phyloP scores from a whole-genome alignment of 768 basidiomycete genomes.

The Mycena sanguinolenta region DNA sequence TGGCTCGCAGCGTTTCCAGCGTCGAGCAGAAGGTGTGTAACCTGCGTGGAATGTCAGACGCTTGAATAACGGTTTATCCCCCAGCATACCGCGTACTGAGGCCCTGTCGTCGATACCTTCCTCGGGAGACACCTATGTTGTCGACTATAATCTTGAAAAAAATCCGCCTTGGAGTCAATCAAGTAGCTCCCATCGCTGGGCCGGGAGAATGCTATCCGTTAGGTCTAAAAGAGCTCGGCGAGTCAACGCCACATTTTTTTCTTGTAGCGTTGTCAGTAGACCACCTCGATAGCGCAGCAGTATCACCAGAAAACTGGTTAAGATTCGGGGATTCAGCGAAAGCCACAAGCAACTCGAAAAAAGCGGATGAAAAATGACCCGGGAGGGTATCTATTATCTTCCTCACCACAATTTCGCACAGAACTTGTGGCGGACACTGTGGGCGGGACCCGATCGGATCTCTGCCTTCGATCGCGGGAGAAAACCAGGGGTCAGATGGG shows the following conservation, averaged over 20 bases:
- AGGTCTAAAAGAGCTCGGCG: not conserved
- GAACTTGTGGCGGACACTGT: slow-evolving; percentile 19
- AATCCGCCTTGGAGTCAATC: too few relatives aligned
- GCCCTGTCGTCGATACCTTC: not conserved
- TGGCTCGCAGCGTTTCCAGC: not conserved
- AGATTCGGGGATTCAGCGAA: not conserved
- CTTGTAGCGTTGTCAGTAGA: not conserved
- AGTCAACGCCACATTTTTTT: not conserved
- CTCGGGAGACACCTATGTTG: not conserved
- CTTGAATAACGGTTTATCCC: not conserved
- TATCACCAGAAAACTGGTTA: not conserved
- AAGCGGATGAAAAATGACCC: not conserved
- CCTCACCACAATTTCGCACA: not conserved
- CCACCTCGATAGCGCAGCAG: not conserved
- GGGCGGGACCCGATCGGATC: slow-evolving; percentile 16
- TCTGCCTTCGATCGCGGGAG: slow-evolving; percentile 27
- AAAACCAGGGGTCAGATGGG: slow-evolving; percentile 25
- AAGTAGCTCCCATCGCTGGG: too few relatives aligned
- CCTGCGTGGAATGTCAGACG: not conserved
- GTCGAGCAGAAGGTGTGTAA: not conserved
- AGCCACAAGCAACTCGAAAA: not conserved
- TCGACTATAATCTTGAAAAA: not conserved
- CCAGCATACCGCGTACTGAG: not conserved
- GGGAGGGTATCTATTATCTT: not conserved
- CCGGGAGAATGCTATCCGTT: too few relatives aligned